Base-by-base conservation (phyloP, 1,139 yeast species). In the Hanseniaspora gamundiae region DNA sequence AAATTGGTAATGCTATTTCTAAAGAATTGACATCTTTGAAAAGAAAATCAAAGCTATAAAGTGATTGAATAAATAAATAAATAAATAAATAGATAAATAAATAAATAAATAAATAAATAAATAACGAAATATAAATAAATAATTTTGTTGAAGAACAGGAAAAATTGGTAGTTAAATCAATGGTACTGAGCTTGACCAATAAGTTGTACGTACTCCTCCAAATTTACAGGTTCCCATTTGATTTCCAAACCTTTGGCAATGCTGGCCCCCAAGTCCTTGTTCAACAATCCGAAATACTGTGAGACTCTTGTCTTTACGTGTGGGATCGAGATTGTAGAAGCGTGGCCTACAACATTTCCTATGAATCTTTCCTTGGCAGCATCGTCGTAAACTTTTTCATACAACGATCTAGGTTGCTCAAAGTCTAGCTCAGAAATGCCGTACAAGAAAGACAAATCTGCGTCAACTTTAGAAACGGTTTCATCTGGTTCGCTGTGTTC, bases 1-100 rank as follows among this genome's bases (percentile, higher is more conserved):
- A 74, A 47, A 74, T 88, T 61, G 85, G 80, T 44, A 60, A 62
- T 40, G 65, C 66, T 47, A 74, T 87, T 60, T 78, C 78, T 65
- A 74, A 70, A 57, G 91, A 80, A 60, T 68, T 74, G 45, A 67
- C 73, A 55, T 66, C 73, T 61, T 61, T 74, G 49, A 47, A 31
- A 38, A 38, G 20, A 45, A 46, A 26, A 45, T 51, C 57, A 38
- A 58, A 53, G 42, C 50, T 57, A 35, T 54, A 35, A 44, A 17
- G 6, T 16, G 6, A 17, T 31, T 26, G 6, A 14, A 14, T 31
- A 31, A 31, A 14, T 31, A 31, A 31, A 31, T 31, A 31, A 10
- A 17, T 17, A 28, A n/a, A 13, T 11, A 24, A 24, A 24, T 24
- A 24, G 9, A 24, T 24, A 24, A 24, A 24, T 24, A 24, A 24